These are phyloP conservation scores for Ceratorhiza oryzae-sativae DNA, from an alignment of 1,284 basidiomycete species.

Conservation along the genomic window DNA sequence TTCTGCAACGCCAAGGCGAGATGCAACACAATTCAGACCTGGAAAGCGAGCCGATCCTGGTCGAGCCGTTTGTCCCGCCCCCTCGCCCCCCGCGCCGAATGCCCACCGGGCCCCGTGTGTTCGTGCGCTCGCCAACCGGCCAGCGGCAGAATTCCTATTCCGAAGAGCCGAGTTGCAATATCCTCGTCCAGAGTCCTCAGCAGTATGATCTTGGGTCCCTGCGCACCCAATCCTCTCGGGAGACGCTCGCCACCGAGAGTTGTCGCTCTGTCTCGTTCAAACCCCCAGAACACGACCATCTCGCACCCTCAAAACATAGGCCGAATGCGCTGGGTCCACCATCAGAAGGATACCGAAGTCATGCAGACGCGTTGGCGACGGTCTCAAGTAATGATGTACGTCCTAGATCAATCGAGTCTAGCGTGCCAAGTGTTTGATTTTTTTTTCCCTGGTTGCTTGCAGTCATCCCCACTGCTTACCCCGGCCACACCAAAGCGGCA, in stretches of 20 bases:
- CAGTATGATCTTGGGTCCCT: neutral
- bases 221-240: constrained; percentile 6
- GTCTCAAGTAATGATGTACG: constrained; percentile 20
- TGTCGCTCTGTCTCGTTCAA: neutral
- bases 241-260: neutral
- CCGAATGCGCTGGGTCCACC: neutral
- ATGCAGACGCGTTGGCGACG: constrained; percentile 3
- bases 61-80: constrained; percentile 29
- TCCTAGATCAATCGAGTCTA: neutral
- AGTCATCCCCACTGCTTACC: constrained; percentile 22
- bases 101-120: neutral
- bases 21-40: neutral
- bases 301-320: neutral
- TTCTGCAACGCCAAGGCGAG: neutral
- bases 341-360: neutral
- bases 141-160: neutral
- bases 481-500: constrained; percentile 9
- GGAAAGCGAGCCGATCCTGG: constrained; percentile 1
- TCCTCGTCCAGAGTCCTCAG: neutral
- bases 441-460: too few species aligned
- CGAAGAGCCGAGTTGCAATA: neutral
- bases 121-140: neutral
- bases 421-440: too few species aligned
- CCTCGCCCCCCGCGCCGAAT: neutral
- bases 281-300: neutral